Conservation (phyloP, 306 rosid genomes). For the Pyrus communis region DNA sequence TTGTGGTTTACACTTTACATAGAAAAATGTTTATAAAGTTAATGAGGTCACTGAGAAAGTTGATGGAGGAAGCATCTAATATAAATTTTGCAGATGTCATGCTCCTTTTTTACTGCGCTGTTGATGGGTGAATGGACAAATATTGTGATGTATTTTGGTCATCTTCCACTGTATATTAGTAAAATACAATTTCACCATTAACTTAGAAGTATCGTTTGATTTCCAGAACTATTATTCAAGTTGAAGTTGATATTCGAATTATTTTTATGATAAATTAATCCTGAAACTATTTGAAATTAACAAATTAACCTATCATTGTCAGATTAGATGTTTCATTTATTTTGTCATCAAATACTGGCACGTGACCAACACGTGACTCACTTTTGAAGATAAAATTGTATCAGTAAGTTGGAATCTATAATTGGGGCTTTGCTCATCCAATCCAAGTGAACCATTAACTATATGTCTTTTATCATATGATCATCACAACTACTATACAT, state of each 20-base stretch:
- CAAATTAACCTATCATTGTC: too few species aligned
- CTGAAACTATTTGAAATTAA: too few species aligned
- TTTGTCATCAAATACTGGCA: too few species aligned
- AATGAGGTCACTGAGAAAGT: slow-evolving; percentile 36
- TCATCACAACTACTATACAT: too few species aligned
- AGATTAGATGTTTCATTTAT: too few species aligned
- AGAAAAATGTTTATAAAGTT: slow-evolving; percentile 11
- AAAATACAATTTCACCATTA: too few species aligned
- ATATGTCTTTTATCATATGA: background rate
- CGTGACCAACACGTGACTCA: too few species aligned
- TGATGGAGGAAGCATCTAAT: slow-evolving; percentile 19
- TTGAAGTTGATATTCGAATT: too few species aligned
- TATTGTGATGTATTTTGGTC: background rate
- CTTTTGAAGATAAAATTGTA: too few species aligned
- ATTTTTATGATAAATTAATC: too few species aligned
- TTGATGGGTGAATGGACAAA: background rate
- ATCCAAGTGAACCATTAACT: background rate
- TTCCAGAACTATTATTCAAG: too few species aligned
- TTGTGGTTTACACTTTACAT: background rate
- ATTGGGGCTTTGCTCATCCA: background rate
- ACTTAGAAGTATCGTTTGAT: too few species aligned
- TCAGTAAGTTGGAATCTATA: background rate
- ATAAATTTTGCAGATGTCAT: slow-evolving; percentile 41
- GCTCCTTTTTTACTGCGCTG: slow-evolving; percentile 3
- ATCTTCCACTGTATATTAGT: background rate